Evolutionary conservation across 495 filamentous ascomycete genomes (phyloP).

Genomic region (Trichocladium antarcticum): DNA sequence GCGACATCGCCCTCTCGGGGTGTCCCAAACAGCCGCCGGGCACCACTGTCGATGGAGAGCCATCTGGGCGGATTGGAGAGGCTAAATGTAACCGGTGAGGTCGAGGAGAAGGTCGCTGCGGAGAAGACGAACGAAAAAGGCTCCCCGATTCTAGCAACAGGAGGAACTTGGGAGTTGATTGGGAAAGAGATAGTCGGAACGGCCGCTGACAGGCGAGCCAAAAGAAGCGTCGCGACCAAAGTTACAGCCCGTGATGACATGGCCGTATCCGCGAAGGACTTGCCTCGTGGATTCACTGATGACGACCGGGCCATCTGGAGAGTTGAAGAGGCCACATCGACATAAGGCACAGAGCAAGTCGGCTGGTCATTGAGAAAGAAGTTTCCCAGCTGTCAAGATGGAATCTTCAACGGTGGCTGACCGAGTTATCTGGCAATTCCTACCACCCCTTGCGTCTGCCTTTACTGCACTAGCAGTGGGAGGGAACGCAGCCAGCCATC

Average conservation of each 20-base stretch:
- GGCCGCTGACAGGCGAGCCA: constrained; percentile 27
- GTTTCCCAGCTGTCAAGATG: constrained; percentile 2
- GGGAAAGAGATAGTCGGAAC: constrained; percentile 49
- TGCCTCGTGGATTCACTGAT: neutral
- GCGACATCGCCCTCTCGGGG: constrained; percentile 48
- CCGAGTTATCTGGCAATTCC: neutral
- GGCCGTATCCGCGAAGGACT: neutral
- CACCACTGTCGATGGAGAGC: constrained; percentile 54
- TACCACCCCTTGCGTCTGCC: constrained; percentile 12
- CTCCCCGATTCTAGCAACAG: constrained; percentile 54
- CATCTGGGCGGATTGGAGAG: constrained; percentile 53
- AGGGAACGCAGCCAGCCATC: constrained; percentile 5
- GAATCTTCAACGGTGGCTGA: constrained; percentile 13
- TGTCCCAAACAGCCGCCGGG: constrained; percentile 53
- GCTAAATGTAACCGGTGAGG: constrained; percentile 46
- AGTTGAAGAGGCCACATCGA: neutral
- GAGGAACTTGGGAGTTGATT: constrained; percentile 66
- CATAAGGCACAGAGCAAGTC: neutral
- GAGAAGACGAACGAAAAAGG: constrained; percentile 60
- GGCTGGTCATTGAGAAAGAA: neutral
- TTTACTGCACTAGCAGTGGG: constrained; percentile 1
- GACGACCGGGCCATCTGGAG: neutral
- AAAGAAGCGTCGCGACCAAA: constrained; percentile 10
- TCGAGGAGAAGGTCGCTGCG: constrained; percentile 52
- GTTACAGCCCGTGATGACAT: constrained; percentile 12